Percentiles rank a stretch among this genome's conserved stretches.
Evolutionary conservation across 768 basidiomycete species (phyloP).

Genomic region (Russula emetica): DNA sequence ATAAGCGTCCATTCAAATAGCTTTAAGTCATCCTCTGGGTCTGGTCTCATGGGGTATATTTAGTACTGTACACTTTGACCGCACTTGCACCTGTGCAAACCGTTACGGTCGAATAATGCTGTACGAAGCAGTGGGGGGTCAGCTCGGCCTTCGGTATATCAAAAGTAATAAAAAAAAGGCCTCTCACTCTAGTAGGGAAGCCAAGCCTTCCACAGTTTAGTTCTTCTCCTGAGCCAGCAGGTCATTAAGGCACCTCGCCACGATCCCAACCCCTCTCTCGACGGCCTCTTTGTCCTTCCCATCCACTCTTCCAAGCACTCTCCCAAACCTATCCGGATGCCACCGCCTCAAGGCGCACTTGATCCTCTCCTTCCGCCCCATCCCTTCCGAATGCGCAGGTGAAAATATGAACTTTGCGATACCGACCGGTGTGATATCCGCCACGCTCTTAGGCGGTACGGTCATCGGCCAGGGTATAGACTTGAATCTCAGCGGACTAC

Average conservation of each 20-base stretch:
- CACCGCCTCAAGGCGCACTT: constrained; percentile 64
- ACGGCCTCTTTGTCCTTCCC: constrained; percentile 50
- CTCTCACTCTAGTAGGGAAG: background rate
- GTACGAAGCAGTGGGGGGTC: background rate
- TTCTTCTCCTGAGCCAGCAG: constrained; percentile 26
- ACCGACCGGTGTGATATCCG: constrained; percentile 51
- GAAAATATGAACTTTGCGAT: constrained; percentile 61
- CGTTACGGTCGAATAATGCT: background rate
- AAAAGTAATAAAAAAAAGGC: background rate
- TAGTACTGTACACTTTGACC: background rate
- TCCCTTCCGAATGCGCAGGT: constrained; percentile 53
- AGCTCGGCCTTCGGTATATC: background rate
- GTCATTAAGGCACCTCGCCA: constrained; percentile 46
- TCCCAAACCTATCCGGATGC: constrained; percentile 76
- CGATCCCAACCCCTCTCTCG: constrained; percentile 59
- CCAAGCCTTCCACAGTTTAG: background rate
- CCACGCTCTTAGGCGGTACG: constrained; percentile 39
- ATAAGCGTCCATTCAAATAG: background rate
- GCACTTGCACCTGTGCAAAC: background rate
- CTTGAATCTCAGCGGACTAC: constrained; percentile 50
- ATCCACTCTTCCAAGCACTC: constrained; percentile 49
- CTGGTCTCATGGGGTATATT: too few relatives aligned
- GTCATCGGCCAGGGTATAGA: constrained; percentile 70
- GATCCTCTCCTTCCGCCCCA: constrained; percentile 61
- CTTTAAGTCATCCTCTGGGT: background rate